These are phyloP conservation scores for Tuber brumale DNA, from an alignment of 495 filamentous ascomycete species.

Conservation along the genomic window DNA sequence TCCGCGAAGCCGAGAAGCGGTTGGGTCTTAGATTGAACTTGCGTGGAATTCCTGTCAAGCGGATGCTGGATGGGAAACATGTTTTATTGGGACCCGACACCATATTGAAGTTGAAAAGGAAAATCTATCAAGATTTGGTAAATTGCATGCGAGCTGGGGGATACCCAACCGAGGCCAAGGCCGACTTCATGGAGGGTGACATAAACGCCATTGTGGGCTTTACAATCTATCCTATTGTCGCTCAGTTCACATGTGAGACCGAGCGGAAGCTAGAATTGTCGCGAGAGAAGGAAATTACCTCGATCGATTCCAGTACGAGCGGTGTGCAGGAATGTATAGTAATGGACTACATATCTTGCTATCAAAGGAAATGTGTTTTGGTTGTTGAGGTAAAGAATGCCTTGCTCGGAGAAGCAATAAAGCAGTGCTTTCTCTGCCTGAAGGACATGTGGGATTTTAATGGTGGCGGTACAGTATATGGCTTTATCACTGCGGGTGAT, in stretches of 20 bases:
- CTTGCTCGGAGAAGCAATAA: slow-evolving; percentile 10
- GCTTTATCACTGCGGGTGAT: slow-evolving; percentile 8
- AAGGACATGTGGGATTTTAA: slow-evolving; percentile 22
- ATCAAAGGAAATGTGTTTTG: slow-evolving; percentile 11
- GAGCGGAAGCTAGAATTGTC: slow-evolving; percentile 11
- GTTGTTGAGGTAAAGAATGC: slow-evolving; percentile 4
- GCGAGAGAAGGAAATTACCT: slow-evolving; percentile 15
- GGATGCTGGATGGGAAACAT: neutral
- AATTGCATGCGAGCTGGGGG: slow-evolving; percentile 8
- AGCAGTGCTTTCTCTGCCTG: slow-evolving; percentile 18
- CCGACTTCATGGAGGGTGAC: slow-evolving; percentile 17
- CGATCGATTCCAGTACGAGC: neutral
- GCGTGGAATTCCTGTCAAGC: neutral
- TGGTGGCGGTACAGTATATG: slow-evolving; percentile 1
- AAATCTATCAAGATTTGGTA: neutral
- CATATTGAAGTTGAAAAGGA: slow-evolving; percentile 9
- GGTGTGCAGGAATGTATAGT: neutral
- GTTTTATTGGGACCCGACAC: neutral
- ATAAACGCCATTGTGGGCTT: neutral
- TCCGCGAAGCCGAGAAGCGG: slow-evolving; percentile 9
- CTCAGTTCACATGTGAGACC: slow-evolving; percentile 2
- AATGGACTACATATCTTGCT: slow-evolving; percentile 8
- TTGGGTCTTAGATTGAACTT: neutral
- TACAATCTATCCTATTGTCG: slow-evolving; percentile 7
- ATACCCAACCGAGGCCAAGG: too few species aligned